Evolutionary conservation across 1,139 yeast genomes (phyloP), one percentile per base, ranked within the genome.

Genomic region (Blastobotrys arbuscula): DNA sequence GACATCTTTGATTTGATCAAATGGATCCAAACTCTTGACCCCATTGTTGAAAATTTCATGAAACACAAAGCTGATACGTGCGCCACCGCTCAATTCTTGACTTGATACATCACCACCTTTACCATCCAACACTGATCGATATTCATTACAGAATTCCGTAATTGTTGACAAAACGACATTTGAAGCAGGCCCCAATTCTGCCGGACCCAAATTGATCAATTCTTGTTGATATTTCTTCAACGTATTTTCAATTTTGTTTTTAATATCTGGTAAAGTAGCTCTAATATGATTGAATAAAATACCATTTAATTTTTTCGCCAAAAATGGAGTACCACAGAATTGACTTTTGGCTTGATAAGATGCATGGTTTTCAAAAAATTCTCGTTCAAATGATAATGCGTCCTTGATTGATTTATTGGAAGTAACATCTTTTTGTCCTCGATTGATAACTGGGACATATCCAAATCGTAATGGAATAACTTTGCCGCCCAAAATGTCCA

Each of bases 361-460:
- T 59, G 94, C 77, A 34, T 97, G 94, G 58, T 84, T 82, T 71
- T 90, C 92, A 64, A 92, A 92, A 62, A 79, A 92, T 33, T 72
- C 68, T 54, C 77, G 77, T 70, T 92, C 98, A 65, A 85, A 92
- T 43, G 76, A 76, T 60, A 92, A 76, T 4, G 98, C 98, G 39
- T 84, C 84, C 66, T 92, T 79, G 62, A 92, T 92, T 15, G 96
- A 84, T 68, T 90, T 92, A 61, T 82, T 83, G 51, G 70, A 67
- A 66, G 89, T 95, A 61, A 92, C 94, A 71, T 92, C 98, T 66
- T 84, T 88, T 72, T 92, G 98, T 62, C 98, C 97, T 70, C 98
- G 82, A 70, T 92, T 92, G 61, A 92, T 90, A 49, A 92, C 98
- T 5, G 98, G 98, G 46, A 92, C 96, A 64, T 92, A 92, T 49